Evolutionary conservation across 192 early-diverging fungal genomes (phyloP).

Genomic region (Podila epicladia): DNA sequence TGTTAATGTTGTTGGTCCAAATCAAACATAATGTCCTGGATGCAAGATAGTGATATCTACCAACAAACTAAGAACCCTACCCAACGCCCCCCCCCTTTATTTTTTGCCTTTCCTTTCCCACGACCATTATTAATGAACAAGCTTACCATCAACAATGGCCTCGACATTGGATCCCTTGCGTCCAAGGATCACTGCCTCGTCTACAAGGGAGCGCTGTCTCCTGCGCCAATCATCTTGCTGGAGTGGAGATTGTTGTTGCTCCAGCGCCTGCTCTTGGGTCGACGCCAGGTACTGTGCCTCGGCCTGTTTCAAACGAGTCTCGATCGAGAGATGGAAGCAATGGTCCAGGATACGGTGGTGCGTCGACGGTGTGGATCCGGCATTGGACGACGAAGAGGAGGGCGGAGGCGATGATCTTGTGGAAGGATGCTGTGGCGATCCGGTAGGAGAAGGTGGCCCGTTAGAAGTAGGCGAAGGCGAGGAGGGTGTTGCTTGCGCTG

Average conservation of each 20-base stretch:
- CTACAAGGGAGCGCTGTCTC: slow-evolving; percentile 42
- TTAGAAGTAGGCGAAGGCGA: background rate
- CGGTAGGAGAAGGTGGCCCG: slow-evolving; percentile 2
- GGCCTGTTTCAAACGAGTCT: slow-evolving; percentile 62
- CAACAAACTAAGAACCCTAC: too few relatives aligned
- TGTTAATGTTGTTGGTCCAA: too few relatives aligned
- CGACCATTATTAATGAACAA: background rate
- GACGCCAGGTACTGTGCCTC: slow-evolving; percentile 49
- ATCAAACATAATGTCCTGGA: too few relatives aligned
- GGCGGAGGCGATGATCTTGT: slow-evolving; percentile 29
- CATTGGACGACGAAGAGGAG: background rate
- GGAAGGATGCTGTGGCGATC: slow-evolving; percentile 11
- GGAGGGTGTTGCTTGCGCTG: slow-evolving; percentile 6
- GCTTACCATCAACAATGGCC: slow-evolving; percentile 60
- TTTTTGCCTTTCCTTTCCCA: too few relatives aligned
- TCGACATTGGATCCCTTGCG: slow-evolving; percentile 62
- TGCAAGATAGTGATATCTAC: too few relatives aligned
- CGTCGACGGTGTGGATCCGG: slow-evolving; percentile 46
- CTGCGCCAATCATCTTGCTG: slow-evolving; percentile 40
- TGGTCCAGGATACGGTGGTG: slow-evolving; percentile 66
- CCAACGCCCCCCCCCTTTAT: too few relatives aligned
- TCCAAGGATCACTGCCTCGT: slow-evolving; percentile 50
- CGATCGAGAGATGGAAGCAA: slow-evolving; percentile 62
- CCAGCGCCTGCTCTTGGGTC: slow-evolving; percentile 41
- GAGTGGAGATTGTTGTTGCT: slow-evolving; percentile 37